phyloP scores from a whole-genome alignment of 2,329 filamentous ascomycete species.

The Zalaria obscura region DNA sequence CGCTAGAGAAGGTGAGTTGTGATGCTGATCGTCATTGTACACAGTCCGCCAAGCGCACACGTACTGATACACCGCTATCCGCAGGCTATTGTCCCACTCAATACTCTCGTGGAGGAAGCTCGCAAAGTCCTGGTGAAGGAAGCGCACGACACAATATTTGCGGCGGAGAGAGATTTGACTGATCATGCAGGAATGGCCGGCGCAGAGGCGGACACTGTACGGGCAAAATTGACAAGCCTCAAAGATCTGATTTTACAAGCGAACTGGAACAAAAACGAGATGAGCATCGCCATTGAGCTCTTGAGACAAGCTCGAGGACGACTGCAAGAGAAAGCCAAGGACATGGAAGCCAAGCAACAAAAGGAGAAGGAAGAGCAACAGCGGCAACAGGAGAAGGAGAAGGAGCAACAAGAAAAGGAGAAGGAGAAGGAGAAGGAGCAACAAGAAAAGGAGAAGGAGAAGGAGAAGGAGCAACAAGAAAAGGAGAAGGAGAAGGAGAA shows the following conservation, averaged over 20 bases:
- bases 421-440: not conserved
- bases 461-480: constrained; percentile 4
- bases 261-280: constrained; percentile 17
- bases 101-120: constrained; percentile 9
- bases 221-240: constrained; percentile 11
- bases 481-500: constrained; percentile 1
- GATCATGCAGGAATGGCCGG: constrained; percentile 6
- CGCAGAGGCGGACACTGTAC: constrained; percentile 11
- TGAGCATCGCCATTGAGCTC: constrained; percentile 13
- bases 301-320: constrained; percentile 13
- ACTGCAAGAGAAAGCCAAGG: constrained; percentile 11
- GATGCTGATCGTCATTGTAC: no score
- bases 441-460: not conserved
- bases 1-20: constrained; percentile 9
- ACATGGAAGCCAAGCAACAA: constrained; percentile 3
- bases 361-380: constrained; percentile 6
- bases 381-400: constrained; percentile 5
- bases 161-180: constrained; percentile 18
- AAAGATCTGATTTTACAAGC: constrained; percentile 18
- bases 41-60: no score
- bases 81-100: constrained; percentile 11
- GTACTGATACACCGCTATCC: no score
- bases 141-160: constrained; percentile 21
- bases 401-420: constrained; percentile 4
- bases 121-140: constrained; percentile 16